Evolutionary conservation across 108 stramenopile species (phyloP).

Genomic region (Aurantiochytrium sp.): DNA sequence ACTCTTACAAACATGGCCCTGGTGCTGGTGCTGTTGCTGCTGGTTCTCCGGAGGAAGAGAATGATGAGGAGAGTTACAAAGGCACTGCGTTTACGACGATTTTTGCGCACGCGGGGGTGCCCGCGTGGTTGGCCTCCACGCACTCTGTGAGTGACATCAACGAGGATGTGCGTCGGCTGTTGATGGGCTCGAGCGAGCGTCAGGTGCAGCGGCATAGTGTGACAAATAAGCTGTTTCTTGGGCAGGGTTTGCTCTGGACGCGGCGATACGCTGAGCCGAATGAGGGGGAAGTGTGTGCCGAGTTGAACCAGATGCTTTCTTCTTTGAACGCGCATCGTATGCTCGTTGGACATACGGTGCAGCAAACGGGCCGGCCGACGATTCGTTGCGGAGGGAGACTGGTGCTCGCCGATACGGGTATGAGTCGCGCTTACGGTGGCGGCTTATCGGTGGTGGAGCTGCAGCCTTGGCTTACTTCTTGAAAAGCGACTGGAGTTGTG

Average conservation of each 20-base stretch:
- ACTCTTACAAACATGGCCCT: too few species aligned
- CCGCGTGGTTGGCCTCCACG: not conserved
- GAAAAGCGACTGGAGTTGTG: too few species aligned
- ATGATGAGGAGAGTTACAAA: too few species aligned
- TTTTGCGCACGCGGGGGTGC: not conserved
- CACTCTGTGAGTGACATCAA: not conserved
- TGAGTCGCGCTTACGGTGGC: constrained; percentile 9
- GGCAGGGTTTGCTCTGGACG: not conserved
- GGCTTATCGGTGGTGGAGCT: not conserved
- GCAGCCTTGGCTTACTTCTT: not conserved
- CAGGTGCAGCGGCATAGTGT: not conserved
- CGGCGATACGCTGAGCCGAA: not conserved
- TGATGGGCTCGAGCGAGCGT: not conserved
- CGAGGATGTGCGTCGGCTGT: too few species aligned
- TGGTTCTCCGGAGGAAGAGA: not conserved
- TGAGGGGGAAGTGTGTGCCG: not conserved
- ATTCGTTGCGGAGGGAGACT: not conserved
- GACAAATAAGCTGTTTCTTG: not conserved
- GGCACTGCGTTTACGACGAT: not conserved
- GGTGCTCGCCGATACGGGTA: not conserved
- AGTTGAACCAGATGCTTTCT: not conserved
- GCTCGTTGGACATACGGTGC: constrained; percentile 10
- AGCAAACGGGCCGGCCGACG: not conserved
- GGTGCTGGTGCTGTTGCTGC: not conserved
- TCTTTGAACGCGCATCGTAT: not conserved